These are phyloP conservation scores for Fusarium sp. DNA, from an alignment of 2,329 filamentous ascomycete genomes.

Conservation along the genomic window DNA sequence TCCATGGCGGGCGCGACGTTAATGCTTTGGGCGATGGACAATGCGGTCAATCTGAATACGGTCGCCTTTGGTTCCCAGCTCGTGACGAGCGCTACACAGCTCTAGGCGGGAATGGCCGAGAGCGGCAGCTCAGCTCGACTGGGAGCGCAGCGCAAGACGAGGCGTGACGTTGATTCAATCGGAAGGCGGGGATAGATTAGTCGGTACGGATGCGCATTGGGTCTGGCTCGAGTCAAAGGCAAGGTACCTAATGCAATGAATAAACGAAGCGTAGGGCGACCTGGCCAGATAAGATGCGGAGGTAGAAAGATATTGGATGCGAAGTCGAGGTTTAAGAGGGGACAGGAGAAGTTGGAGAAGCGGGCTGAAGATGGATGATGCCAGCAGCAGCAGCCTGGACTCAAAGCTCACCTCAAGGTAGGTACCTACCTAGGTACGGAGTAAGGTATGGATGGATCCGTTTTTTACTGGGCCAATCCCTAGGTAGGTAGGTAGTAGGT, in stretches of 20 bases:
- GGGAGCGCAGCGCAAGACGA: conserved; percentile 24
- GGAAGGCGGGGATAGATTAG: conserved; percentile 19
- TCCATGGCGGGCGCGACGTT: conserved; percentile 49
- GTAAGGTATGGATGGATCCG: conserved; percentile 18
- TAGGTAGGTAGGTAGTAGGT: too few relatives aligned
- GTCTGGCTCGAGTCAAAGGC: conserved; percentile 2
- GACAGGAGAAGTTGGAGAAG: conserved; percentile 23
- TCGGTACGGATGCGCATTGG: conserved; percentile 33
- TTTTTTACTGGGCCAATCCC: conserved; percentile 24
- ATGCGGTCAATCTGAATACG: conserved; percentile 16
- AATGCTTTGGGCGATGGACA: background rate
- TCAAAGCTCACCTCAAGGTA: background rate
- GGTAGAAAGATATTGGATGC: conserved; percentile 18
- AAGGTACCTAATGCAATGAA: conserved; percentile 4
- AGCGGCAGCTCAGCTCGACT: conserved; percentile 37
- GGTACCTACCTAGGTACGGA: conserved; percentile 8
- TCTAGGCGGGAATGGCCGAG: conserved; percentile 29
- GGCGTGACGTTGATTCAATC: conserved; percentile 33
- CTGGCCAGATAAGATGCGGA: conserved; percentile 2
- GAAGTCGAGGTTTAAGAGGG: conserved; percentile 23
- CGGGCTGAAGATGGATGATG: conserved; percentile 44
- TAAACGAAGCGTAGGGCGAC: conserved; percentile 8
- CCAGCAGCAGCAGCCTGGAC: conserved; percentile 46
- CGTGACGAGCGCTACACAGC: conserved; percentile 26
- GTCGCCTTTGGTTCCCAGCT: conserved; percentile 26